Conservation (phyloP, 352 stramenopile species). For the Phytophthora pinifolia region DNA sequence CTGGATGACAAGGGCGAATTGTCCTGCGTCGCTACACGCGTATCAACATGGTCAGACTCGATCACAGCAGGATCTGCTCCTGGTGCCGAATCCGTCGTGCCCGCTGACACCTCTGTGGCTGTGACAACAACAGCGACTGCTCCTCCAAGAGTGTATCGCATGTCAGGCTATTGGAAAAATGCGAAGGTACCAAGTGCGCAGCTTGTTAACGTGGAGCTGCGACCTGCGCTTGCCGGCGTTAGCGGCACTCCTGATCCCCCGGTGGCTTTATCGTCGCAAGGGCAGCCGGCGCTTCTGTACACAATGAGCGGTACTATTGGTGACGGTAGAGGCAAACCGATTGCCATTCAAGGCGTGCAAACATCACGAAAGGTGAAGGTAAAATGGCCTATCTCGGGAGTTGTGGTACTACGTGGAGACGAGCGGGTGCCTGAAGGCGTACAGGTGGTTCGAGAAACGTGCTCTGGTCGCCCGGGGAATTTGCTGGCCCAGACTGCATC, state of each 20-base stretch:
- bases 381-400: conserved; percentile 75
- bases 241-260: conserved; percentile 16
- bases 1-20: conserved; percentile 80
- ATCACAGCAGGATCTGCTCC: conserved; percentile 23
- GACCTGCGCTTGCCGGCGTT: conserved; percentile 28
- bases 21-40: conserved; percentile 47
- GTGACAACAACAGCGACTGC: not conserved
- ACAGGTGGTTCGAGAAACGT: conserved; percentile 69
- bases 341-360: conserved; percentile 62
- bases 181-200: conserved; percentile 67
- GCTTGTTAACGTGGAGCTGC: conserved; percentile 77
- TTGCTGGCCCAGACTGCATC: conserved; percentile 73
- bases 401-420: conserved; percentile 76
- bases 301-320: conserved; percentile 68
- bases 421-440: conserved; percentile 71
- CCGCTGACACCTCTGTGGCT: conserved; percentile 6
- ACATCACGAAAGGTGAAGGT: conserved; percentile 56
- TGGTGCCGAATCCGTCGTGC: conserved; percentile 13
- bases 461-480: conserved; percentile 70
- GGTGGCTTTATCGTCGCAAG: conserved; percentile 24
- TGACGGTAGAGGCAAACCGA: conserved; percentile 54
- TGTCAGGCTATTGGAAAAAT: conserved; percentile 78
- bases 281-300: conserved; percentile 29
- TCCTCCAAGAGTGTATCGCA: conserved; percentile 38
- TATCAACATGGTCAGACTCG: conserved; percentile 46